A percentile compares a stretch with the other conserved stretches of the same genome.
phyloP scores from a whole-genome alignment of 352 stramenopile species.

The Phytophthora constricta region DNA sequence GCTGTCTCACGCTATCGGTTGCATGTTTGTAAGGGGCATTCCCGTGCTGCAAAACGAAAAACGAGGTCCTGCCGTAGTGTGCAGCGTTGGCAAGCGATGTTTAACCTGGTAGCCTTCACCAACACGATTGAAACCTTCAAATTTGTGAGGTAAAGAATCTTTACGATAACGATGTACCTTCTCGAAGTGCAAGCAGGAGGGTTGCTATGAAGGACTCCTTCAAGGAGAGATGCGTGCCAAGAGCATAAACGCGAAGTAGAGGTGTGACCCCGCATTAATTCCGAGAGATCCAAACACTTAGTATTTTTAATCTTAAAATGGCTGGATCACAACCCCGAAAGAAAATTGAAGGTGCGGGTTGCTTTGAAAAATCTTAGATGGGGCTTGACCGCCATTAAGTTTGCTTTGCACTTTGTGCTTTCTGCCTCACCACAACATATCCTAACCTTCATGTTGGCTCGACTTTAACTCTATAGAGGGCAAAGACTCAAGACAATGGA shows the following conservation, averaged over 20 bases:
- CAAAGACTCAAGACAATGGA: conserved; percentile 5
- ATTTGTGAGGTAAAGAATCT: no score
- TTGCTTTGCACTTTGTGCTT: no score
- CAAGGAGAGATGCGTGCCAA: background rate
- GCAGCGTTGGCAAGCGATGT: no score
- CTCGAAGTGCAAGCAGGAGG: no score
- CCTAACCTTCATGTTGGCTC: conserved; percentile 3
- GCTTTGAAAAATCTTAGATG: no score
- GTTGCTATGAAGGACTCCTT: background rate
- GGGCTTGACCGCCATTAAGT: no score
- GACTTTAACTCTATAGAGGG: conserved; percentile 26
- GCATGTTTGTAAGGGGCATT: background rate
- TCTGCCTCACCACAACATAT: background rate
- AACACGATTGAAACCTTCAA: no score
- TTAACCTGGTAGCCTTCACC: no score
- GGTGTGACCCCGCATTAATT: conserved; percentile 8
- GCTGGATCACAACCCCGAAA: background rate
- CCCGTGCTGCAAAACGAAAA: background rate
- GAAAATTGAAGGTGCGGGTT: background rate
- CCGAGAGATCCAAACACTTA: background rate
- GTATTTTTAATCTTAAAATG: conserved; percentile 6
- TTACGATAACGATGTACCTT: no score
- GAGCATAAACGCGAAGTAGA: conserved; percentile 22
- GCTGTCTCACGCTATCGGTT: background rate
- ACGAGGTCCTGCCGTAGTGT: no score